These are phyloP conservation scores for Penicillium lividum DNA, from an alignment of 495 filamentous ascomycete species.

Conservation along the genomic window DNA sequence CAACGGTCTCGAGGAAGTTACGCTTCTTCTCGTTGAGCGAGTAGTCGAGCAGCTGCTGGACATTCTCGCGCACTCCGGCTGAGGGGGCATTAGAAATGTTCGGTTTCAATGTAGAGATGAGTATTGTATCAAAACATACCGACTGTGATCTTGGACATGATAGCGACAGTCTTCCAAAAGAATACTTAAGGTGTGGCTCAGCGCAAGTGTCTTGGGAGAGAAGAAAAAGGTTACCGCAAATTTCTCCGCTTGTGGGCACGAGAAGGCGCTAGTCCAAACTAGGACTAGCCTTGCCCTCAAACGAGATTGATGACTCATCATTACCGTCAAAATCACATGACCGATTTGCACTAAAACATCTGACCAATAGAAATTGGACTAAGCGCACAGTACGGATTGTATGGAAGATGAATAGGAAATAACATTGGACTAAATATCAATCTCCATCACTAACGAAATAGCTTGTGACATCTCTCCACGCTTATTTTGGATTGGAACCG, in stretches of 20 bases:
- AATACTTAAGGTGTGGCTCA: constrained; percentile 75
- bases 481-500: constrained; percentile 14
- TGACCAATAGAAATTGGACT: too few relatives aligned
- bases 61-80: constrained; percentile 96
- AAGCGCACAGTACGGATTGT: too few relatives aligned
- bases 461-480: background rate
- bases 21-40: constrained; percentile 97
- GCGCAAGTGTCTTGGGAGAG: constrained; percentile 43
- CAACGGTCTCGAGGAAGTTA: constrained; percentile 93
- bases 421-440: background rate
- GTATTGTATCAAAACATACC: constrained; percentile 52
- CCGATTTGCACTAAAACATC: background rate
- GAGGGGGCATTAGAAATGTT: constrained; percentile 32
- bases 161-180: constrained; percentile 63
- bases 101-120: background rate
- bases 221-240: constrained; percentile 31
- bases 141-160: constrained; percentile 88
- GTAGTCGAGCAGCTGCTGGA: constrained; percentile 87
- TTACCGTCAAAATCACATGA: constrained; percentile 3
- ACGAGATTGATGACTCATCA: constrained; percentile 23
- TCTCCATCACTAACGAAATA: constrained; percentile 11
- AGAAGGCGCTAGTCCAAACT: constrained; percentile 30
- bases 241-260: constrained; percentile 52
- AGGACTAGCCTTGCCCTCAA: constrained; percentile 43
- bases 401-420: too few relatives aligned